These are phyloP conservation scores for Auricularia auricula-judae DNA, from an alignment of 768 basidiomycete genomes.

Conservation along the genomic window DNA sequence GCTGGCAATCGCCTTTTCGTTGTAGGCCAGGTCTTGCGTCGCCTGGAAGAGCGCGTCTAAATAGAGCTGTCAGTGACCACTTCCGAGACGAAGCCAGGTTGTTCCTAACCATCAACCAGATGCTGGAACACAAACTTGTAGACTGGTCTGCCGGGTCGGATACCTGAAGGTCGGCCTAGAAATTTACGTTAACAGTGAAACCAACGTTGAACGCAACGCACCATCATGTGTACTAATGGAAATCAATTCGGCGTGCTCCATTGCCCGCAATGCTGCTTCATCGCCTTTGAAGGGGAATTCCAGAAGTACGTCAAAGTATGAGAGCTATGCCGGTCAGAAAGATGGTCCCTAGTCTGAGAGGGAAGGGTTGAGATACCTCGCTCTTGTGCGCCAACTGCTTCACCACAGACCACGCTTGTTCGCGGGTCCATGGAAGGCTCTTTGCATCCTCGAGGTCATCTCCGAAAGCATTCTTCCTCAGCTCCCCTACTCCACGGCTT, in stretches of 20 bases:
- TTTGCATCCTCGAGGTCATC: constrained; percentile 88
- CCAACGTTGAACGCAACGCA: constrained; percentile 14
- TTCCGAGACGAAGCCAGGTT: background rate
- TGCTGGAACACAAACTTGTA: constrained; percentile 76
- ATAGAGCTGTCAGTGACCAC: constrained; percentile 6
- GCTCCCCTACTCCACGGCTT: constrained; percentile 61
- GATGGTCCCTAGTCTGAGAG: background rate
- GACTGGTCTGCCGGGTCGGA: constrained; percentile 86
- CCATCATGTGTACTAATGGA: constrained; percentile 68
- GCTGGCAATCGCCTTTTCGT: constrained; percentile 40
- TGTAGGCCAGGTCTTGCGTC: constrained; percentile 69
- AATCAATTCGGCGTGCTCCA: constrained; percentile 88
- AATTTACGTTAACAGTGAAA: background rate
- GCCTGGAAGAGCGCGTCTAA: constrained; percentile 71
- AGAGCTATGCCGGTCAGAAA: constrained; percentile 35
- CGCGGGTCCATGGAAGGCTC: constrained; percentile 66
- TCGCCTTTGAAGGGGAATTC: constrained; percentile 91
- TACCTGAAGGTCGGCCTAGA: constrained; percentile 68
- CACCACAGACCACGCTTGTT: constrained; percentile 81
- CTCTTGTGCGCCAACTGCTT: constrained; percentile 57
- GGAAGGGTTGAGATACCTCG: constrained; percentile 31
- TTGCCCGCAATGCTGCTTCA: constrained; percentile 62
- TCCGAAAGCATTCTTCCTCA: constrained; percentile 87
- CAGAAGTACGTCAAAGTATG: constrained; percentile 72
- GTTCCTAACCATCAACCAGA: constrained; percentile 55